These are phyloP conservation scores for Pseudopyricularia javanii DNA, from an alignment of 2,329 filamentous ascomycete species.

Conservation along the genomic window DNA sequence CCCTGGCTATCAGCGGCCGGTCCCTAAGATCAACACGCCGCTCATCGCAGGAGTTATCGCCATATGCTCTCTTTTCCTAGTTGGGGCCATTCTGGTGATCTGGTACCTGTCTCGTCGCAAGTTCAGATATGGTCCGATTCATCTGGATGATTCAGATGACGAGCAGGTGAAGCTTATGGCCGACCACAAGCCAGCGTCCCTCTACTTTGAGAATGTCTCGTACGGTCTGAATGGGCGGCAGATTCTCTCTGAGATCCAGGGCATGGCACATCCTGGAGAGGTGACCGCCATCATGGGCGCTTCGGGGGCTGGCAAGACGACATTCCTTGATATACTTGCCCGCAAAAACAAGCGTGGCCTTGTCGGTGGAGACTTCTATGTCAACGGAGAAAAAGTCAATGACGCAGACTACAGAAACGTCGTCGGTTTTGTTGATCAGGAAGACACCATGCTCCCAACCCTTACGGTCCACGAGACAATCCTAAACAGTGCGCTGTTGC, in stretches of 20 bases:
- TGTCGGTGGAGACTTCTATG: conserved; percentile 69
- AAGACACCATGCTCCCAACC: conserved; percentile 92
- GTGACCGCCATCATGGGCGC: conserved; percentile 97
- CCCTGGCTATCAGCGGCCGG: conserved; percentile 75
- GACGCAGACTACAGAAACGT: conserved; percentile 83
- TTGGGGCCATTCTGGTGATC: conserved; percentile 68
- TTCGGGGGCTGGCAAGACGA: conserved; percentile 94
- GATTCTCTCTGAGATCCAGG: conserved; percentile 69
- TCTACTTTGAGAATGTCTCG: conserved; percentile 79
- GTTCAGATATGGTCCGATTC: conserved; percentile 58
- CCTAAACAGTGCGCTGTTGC: conserved; percentile 79
- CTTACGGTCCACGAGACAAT: conserved; percentile 98
- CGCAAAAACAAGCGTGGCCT: conserved; percentile 90
- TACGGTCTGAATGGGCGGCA: conserved; percentile 81
- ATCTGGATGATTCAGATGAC: conserved; percentile 81
- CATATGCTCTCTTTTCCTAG: conserved; percentile 66
- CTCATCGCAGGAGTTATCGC: conserved; percentile 91
- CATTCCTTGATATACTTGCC: conserved; percentile 89
- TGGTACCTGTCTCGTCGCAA: conserved; percentile 81
- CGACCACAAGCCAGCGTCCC: conserved; percentile 79
- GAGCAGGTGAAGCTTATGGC: conserved; percentile 76
- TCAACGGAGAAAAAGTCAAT: conserved; percentile 83
- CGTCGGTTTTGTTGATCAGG: conserved; percentile 94
- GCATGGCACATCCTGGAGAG: conserved; percentile 87
- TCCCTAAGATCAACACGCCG: conserved; percentile 94